Percentiles rank a stretch among this genome's conserved stretches.
Conservation (phyloP, 805 yeast genomes). For the Saccharomycopsis sp. region DNA sequence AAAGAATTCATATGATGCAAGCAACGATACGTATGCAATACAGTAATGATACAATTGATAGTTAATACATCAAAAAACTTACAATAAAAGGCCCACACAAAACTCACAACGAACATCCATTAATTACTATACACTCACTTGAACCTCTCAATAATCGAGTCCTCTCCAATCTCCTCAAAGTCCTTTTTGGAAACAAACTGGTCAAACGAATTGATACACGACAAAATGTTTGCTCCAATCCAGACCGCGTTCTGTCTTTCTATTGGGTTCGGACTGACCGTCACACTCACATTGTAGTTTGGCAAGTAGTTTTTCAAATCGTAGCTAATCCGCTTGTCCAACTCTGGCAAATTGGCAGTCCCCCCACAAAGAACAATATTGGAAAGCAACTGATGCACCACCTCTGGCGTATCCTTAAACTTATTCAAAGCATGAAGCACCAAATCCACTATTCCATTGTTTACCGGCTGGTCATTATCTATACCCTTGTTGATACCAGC, state of each 20-base stretch:
- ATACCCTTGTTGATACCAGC: background rate
- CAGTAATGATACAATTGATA: too few species aligned
- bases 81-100: too few species aligned
- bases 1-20: too few species aligned
- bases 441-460: constrained; percentile 33
- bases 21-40: too few species aligned
- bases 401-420: constrained; percentile 35
- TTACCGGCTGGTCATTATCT: background rate
- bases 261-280: constrained; percentile 54
- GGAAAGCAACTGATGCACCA: constrained; percentile 39
- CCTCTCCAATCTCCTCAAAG: constrained; percentile 63
- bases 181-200: constrained; percentile 72
- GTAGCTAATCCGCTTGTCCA: constrained; percentile 57
- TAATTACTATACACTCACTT: too few species aligned
- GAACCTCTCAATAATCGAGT: constrained; percentile 37
- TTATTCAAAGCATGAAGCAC: constrained; percentile 37
- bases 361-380: constrained; percentile 76
- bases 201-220: constrained; percentile 75
- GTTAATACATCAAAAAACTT: too few species aligned
- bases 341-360: constrained; percentile 59
- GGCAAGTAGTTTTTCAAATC: constrained; percentile 60
- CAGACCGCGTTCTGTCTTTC: constrained; percentile 68
- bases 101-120: too few species aligned
- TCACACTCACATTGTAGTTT: constrained; percentile 60
- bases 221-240: constrained; percentile 76